Evolutionary conservation across 2,329 filamentous ascomycete species (phyloP).

Genomic region (Botryotinia narcissicola): DNA sequence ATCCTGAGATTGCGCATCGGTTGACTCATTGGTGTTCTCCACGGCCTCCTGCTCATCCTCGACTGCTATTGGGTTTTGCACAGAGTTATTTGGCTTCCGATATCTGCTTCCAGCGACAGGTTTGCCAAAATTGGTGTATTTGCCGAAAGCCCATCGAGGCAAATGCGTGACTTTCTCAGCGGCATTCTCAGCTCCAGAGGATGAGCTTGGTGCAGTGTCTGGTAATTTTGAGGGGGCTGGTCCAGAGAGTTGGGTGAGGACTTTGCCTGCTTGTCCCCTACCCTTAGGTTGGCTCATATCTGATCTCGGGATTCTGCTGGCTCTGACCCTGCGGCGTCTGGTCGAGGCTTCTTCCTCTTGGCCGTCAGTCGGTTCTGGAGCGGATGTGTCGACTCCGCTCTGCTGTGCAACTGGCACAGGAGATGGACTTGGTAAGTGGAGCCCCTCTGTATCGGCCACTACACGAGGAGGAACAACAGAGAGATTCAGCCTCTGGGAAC

Average conservation of each 20-base stretch:
- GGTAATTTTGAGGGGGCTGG: background rate
- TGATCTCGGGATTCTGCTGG: background rate
- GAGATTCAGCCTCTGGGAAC: accelerated
- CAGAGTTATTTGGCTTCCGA: background rate
- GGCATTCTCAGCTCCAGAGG: background rate
- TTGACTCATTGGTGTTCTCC: accelerated
- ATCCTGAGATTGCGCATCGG: no score
- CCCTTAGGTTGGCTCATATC: background rate
- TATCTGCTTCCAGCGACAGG: background rate
- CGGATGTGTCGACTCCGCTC: accelerated
- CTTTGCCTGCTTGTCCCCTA: background rate
- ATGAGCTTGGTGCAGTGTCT: background rate
- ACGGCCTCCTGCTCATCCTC: accelerated
- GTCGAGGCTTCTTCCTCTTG: background rate
- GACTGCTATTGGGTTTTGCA: accelerated
- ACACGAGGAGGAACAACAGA: background rate
- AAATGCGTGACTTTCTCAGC: background rate
- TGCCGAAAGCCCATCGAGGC: background rate
- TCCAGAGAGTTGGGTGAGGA: background rate
- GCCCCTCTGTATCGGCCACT: accelerated
- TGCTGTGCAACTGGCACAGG: accelerated
- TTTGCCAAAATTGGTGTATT: background rate
- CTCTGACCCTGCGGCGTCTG: background rate
- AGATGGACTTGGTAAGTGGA: background rate
- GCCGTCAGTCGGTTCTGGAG: accelerated